Conservation (phyloP, 2,329 filamentous ascomycete species). For the Xylariales sp. region DNA sequence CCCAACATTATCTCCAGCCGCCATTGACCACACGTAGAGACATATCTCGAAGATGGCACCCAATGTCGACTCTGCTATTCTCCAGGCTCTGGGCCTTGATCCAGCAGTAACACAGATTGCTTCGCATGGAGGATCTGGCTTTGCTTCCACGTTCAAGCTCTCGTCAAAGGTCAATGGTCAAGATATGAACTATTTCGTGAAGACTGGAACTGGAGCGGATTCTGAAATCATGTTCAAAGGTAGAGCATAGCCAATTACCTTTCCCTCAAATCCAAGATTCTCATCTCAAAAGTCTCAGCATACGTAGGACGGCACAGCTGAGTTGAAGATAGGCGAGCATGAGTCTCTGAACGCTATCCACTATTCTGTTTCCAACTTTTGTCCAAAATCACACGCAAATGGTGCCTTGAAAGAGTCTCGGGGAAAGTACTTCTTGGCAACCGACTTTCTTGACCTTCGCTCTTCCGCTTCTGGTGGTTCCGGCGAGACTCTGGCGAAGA, state of each 20-base stretch:
- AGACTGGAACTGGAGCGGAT: slow-evolving; percentile 57
- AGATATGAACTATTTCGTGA: slow-evolving; percentile 63
- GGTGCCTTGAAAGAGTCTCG: slow-evolving; percentile 55
- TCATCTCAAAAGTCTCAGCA: slow-evolving; percentile 26
- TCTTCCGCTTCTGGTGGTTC: slow-evolving; percentile 37
- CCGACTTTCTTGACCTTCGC: slow-evolving; percentile 72
- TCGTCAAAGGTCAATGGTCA: slow-evolving; percentile 41
- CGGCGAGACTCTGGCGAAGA: slow-evolving; percentile 60
- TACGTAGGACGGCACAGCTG: slow-evolving; percentile 22
- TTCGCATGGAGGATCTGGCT: slow-evolving; percentile 62
- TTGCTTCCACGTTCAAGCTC: slow-evolving; percentile 62
- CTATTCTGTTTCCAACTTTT: slow-evolving; percentile 65
- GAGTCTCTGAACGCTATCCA: slow-evolving; percentile 80
- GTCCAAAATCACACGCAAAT: slow-evolving; percentile 69
- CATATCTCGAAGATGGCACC: slow-evolving; percentile 30
- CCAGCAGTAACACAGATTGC: slow-evolving; percentile 48
- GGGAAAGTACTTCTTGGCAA: slow-evolving; percentile 55
- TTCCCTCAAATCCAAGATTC: not conserved
- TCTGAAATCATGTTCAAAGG: slow-evolving; percentile 67
- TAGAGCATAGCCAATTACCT: slow-evolving; percentile 20
- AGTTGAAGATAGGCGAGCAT: slow-evolving; percentile 63
- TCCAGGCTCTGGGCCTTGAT: slow-evolving; percentile 56
- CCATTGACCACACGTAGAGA: not conserved
- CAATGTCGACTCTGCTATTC: slow-evolving; percentile 58
- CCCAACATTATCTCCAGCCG: not conserved